Percentiles rank a stretch among this genome's conserved stretches.
Conservation (phyloP, 1,139 yeast genomes). For the Debaryomyces udenii region DNA sequence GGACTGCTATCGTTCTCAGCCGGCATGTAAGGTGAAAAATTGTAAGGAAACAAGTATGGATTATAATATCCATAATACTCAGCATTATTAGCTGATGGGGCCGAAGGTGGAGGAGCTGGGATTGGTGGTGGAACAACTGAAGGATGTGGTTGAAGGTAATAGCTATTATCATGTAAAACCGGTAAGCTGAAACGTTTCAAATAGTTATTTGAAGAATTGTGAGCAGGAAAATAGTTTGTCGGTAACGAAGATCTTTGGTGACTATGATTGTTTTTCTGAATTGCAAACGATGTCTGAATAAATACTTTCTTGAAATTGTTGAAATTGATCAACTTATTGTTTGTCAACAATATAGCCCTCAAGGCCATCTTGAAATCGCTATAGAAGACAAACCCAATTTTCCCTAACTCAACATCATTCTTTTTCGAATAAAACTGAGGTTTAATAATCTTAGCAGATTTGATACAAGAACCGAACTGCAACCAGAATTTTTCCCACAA, state of each 20-base stretch:
- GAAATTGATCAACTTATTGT: constrained; percentile 30
- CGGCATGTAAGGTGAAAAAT: constrained; percentile 3
- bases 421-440: constrained; percentile 39
- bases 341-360: constrained; percentile 43
- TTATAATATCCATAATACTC: constrained; percentile 13
- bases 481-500: constrained; percentile 46
- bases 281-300: constrained; percentile 47
- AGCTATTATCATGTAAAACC: constrained; percentile 7
- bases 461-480: constrained; percentile 42
- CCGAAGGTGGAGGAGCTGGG: constrained; percentile 12
- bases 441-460: constrained; percentile 48
- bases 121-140: constrained; percentile 12
- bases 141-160: constrained; percentile 11
- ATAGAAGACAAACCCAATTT: constrained; percentile 49
- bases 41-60: constrained; percentile 14
- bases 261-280: constrained; percentile 28
- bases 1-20: constrained; percentile 7
- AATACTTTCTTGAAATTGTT: constrained; percentile 24
- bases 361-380: constrained; percentile 41
- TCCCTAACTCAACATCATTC: constrained; percentile 29
- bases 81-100: constrained; percentile 11
- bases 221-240: constrained; percentile 11
- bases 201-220: constrained; percentile 9
- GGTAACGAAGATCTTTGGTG: constrained; percentile 14
- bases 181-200: constrained; percentile 17